Conservation (phyloP, 495 filamentous ascomycete species). For the Annulohypoxylon nitens region DNA sequence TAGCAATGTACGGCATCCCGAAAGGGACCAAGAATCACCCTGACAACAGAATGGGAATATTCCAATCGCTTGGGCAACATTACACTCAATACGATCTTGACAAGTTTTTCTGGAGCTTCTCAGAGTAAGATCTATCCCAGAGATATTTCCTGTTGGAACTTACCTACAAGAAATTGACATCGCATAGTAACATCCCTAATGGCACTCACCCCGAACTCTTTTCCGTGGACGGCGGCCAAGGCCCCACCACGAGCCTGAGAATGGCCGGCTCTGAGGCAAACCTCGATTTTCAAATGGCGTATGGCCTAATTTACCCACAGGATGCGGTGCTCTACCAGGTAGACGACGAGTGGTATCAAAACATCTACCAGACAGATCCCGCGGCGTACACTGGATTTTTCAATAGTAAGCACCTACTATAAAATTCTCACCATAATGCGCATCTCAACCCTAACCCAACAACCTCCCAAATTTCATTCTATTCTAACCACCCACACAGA, state of each 20-base stretch:
- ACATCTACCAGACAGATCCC: constrained; percentile 38
- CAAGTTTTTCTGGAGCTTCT: constrained; percentile 67
- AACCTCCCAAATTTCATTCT: constrained; percentile 13
- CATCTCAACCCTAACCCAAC: background rate
- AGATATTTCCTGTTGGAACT: no score
- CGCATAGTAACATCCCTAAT: constrained; percentile 50
- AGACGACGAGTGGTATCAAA: constrained; percentile 64
- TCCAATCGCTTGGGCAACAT: constrained; percentile 52
- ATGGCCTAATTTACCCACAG: constrained; percentile 66
- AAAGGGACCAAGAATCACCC: constrained; percentile 44
- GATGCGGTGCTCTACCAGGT: constrained; percentile 69
- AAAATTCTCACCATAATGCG: no score
- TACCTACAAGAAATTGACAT: background rate
- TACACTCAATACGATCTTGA: constrained; percentile 69
- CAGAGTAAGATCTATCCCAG: constrained; percentile 32
- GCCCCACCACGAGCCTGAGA: constrained; percentile 33
- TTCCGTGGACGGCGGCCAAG: constrained; percentile 55
- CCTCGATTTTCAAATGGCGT: constrained; percentile 53
- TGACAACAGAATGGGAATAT: constrained; percentile 51
- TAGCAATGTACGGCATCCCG: constrained; percentile 51
- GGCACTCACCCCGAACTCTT: constrained; percentile 54
- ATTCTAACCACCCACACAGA: constrained; percentile 59
- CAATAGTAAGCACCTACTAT: constrained; percentile 48
- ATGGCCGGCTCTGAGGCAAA: constrained; percentile 52
- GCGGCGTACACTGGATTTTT: constrained; percentile 53